Evolutionary conservation across 371 early-diverging fungal species (phyloP).

Genomic region (Dichotomocladium elegans): DNA sequence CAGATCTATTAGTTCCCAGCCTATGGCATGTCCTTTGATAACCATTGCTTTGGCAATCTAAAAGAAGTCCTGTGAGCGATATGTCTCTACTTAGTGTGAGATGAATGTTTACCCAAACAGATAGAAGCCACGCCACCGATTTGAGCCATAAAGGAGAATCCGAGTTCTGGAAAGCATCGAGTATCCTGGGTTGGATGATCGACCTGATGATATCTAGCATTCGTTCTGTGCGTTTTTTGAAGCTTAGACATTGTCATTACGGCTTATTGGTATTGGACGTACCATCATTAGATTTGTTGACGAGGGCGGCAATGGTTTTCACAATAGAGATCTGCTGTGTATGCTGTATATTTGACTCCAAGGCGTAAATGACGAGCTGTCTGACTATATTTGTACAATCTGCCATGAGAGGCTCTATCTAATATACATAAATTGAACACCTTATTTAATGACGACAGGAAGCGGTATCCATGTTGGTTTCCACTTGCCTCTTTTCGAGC

Average conservation of each 20-base stretch:
- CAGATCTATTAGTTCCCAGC: slow-evolving; percentile 57
- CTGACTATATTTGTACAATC: slow-evolving; percentile 34
- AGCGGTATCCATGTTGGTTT: background rate
- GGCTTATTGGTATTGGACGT: slow-evolving; percentile 45
- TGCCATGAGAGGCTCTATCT: background rate
- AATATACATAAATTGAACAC: background rate
- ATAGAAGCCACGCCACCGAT: background rate
- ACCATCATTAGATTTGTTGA: slow-evolving; percentile 60
- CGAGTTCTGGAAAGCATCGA: background rate
- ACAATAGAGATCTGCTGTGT: slow-evolving; percentile 39
- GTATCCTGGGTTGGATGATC: background rate
- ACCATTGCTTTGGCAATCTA: slow-evolving; percentile 8
- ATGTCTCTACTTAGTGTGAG: background rate
- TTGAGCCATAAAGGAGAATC: slow-evolving; percentile 6
- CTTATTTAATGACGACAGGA: background rate
- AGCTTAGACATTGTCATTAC: slow-evolving; percentile 24
- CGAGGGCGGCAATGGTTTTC: slow-evolving; percentile 48
- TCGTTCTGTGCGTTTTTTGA: slow-evolving; percentile 16
- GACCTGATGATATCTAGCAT: slow-evolving; percentile 30
- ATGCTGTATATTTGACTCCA: background rate
- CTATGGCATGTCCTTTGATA: slow-evolving; percentile 17
- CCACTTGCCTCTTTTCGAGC: slow-evolving; percentile 26
- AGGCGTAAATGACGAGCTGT: slow-evolving; percentile 11
- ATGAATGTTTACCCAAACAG: background rate
- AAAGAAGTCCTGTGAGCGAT: too few relatives aligned